Percentiles rank a stretch among this genome's conserved stretches.
These are phyloP conservation scores for Catharanthus roseus DNA, from an alignment of 257 asterid genomes.

Conservation along the genomic window DNA sequence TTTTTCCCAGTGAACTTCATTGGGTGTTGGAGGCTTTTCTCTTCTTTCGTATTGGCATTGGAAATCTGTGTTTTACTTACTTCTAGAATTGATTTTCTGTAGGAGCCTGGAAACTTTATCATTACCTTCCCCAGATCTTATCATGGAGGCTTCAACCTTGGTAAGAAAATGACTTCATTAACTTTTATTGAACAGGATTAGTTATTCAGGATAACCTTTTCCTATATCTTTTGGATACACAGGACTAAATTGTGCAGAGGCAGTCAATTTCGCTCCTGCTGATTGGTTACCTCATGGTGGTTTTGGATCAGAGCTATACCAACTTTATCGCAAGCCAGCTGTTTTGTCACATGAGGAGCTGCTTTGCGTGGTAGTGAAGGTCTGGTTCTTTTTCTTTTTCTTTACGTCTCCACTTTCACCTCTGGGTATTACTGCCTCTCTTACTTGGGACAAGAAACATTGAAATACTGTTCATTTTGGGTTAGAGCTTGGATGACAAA, in stretches of 20 bases:
- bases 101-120: conserved; percentile 98
- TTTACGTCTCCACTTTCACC: neutral
- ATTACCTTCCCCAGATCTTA: conserved; percentile 95
- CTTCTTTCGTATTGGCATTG: neutral
- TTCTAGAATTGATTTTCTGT: conserved; percentile 19
- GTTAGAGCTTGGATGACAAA: neutral
- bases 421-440: neutral
- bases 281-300: conserved; percentile 99
- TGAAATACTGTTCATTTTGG: too few species aligned
- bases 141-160: conserved; percentile 97
- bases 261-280: conserved; percentile 98
- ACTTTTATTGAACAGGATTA: conserved; percentile 12
- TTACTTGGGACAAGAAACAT: neutral
- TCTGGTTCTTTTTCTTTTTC: conserved; percentile 10
- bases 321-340: conserved; percentile 76
- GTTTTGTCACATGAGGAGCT: conserved; percentile 96
- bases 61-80: conserved; percentile 2
- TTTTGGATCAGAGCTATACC: conserved; percentile 89
- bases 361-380: conserved; percentile 82
- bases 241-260: conserved; percentile 99
- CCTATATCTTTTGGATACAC: conserved; percentile 25
- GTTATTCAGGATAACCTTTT: neutral
- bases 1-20: neutral
- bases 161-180: conserved; percentile 39
- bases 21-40: neutral